Conservation (phyloP, 768 basidiomycete species). For the Psilocybe sp. region DNA sequence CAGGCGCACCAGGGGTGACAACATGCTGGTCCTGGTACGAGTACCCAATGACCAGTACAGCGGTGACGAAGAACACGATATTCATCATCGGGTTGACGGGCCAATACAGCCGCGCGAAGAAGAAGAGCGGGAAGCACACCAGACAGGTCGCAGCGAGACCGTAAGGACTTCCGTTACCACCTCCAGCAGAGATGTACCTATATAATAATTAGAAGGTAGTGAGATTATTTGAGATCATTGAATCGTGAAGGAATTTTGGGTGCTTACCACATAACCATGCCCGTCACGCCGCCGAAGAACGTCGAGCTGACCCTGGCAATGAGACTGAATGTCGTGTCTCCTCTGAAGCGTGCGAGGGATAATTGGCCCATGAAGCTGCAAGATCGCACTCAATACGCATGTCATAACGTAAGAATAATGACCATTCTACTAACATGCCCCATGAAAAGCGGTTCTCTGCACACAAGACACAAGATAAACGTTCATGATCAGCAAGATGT, state of each 20-base stretch:
- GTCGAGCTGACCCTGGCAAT: conserved; percentile 61
- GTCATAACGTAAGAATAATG: neutral
- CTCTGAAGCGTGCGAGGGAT: conserved; percentile 67
- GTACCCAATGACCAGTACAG: conserved; percentile 65
- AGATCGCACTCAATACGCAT: too few species aligned
- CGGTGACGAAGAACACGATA: conserved; percentile 65
- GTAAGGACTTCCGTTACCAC: conserved; percentile 57
- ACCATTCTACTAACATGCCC: conserved; percentile 54
- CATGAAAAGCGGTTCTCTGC: conserved; percentile 65
- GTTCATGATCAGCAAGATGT: neutral
- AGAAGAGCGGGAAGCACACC: conserved; percentile 71
- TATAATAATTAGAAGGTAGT: neutral
- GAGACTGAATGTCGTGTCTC: conserved; percentile 71
- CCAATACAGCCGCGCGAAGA: conserved; percentile 70
- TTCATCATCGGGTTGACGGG: conserved; percentile 73
- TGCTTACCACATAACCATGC: conserved; percentile 64
- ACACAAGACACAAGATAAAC: neutral
- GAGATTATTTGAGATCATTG: neutral
- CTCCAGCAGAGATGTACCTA: conserved; percentile 72
- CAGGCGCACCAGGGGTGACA: conserved; percentile 44
- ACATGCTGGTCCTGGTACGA: conserved; percentile 65
- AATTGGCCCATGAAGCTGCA: conserved; percentile 73
- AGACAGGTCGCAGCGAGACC: conserved; percentile 68
- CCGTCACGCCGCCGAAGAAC: conserved; percentile 60
- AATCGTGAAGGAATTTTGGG: neutral